Evolutionary conservation across 805 yeast genomes (phyloP).

Genomic region (Zygotorulaspora chibaensis): DNA sequence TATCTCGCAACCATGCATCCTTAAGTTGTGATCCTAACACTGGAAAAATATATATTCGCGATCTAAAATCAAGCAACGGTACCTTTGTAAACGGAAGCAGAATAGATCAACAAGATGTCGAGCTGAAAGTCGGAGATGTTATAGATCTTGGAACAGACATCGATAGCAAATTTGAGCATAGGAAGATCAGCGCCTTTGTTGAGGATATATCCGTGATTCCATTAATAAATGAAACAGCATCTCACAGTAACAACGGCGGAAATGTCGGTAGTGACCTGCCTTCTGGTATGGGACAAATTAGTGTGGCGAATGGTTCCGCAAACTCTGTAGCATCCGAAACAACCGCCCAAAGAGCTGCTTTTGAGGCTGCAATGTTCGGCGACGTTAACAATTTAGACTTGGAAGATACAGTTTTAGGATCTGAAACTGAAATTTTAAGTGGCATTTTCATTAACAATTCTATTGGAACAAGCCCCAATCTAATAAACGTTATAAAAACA

Average conservation of each 20-base stretch:
- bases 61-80: slow-evolving; percentile 89
- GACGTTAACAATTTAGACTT: slow-evolving; percentile 46
- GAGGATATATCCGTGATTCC: slow-evolving; percentile 61
- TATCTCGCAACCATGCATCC: slow-evolving; percentile 92
- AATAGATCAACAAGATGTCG: slow-evolving; percentile 52
- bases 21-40: slow-evolving; percentile 62
- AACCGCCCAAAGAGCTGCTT: slow-evolving; percentile 35
- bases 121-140: slow-evolving; percentile 73
- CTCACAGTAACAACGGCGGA: slow-evolving; percentile 2
- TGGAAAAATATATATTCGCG: slow-evolving; percentile 72
- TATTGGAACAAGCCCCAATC: slow-evolving; percentile 50
- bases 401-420: slow-evolving; percentile 49
- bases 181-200: slow-evolving; percentile 79
- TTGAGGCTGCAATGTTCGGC: slow-evolving; percentile 60
- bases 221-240: slow-evolving; percentile 27
- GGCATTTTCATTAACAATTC: slow-evolving; percentile 59
- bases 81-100: slow-evolving; percentile 81
- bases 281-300: slow-evolving; percentile 1
- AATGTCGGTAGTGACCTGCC: neutral
- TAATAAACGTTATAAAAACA: slow-evolving; percentile 52
- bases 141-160: slow-evolving; percentile 93
- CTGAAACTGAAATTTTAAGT: slow-evolving; percentile 44
- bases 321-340: slow-evolving; percentile 13
- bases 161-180: slow-evolving; percentile 58
- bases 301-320: slow-evolving; percentile 1